A percentile compares a stretch with the other conserved stretches of the same genome.
Evolutionary conservation across 495 filamentous ascomycete species (phyloP).

Genomic region (Diplogelasinospora grovesii): DNA sequence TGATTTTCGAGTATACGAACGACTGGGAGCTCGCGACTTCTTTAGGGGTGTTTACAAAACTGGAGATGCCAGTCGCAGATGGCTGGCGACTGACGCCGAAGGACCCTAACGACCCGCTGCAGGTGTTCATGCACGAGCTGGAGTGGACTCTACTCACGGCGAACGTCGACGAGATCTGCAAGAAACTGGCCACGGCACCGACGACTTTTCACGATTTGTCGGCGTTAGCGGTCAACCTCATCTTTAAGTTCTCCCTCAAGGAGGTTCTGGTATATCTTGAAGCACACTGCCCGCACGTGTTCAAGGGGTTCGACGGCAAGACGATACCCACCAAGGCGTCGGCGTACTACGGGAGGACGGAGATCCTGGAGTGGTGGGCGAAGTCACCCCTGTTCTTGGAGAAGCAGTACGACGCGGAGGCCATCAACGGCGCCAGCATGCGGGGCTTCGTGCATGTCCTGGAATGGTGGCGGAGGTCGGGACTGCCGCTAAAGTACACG

Average conservation of each 20-base stretch:
- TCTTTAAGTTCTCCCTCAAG: slow-evolving; percentile 81
- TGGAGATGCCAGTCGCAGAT: slow-evolving; percentile 59
- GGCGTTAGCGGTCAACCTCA: slow-evolving; percentile 73
- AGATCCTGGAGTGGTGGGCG: slow-evolving; percentile 81
- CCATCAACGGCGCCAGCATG: slow-evolving; percentile 78
- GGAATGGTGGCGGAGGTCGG: slow-evolving; percentile 85
- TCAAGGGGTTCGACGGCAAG: slow-evolving; percentile 75
- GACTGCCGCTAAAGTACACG: slow-evolving; percentile 73
- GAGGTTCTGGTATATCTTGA: slow-evolving; percentile 78
- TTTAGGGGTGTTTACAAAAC: slow-evolving; percentile 68
- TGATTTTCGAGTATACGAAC: slow-evolving; percentile 71
- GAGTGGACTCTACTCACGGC: slow-evolving; percentile 78
- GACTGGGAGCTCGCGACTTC: slow-evolving; percentile 87
- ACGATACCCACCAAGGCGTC: slow-evolving; percentile 80
- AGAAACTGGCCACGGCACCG: slow-evolving; percentile 56
- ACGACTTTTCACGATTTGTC: slow-evolving; percentile 67
- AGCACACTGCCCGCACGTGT: slow-evolving; percentile 65
- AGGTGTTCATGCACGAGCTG: slow-evolving; percentile 52
- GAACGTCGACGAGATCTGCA: slow-evolving; percentile 58
- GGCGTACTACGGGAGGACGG: slow-evolving; percentile 74
- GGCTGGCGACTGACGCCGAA: slow-evolving; percentile 49
- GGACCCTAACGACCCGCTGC: slow-evolving; percentile 38
- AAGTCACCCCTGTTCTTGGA: slow-evolving; percentile 64
- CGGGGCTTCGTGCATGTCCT: slow-evolving; percentile 77
- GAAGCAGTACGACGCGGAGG: slow-evolving; percentile 68